These are phyloP conservation scores for Aphanoascus verrucosus DNA, from an alignment of 2,329 filamentous ascomycete genomes.

Conservation along the genomic window DNA sequence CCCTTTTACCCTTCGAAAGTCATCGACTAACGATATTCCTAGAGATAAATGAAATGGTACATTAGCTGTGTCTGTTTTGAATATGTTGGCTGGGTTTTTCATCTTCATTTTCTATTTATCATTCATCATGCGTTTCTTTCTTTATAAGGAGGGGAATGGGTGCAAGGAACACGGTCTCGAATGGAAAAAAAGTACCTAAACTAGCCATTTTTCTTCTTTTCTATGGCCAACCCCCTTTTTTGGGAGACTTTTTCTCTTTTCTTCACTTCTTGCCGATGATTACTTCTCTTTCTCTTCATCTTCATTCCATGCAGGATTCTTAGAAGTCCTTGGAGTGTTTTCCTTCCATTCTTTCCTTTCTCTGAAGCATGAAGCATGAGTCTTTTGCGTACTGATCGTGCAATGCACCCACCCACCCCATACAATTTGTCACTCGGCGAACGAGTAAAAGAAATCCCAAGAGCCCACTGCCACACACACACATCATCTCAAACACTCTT, in stretches of 20 bases:
- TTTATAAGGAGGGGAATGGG: not conserved
- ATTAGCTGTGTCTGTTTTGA: not conserved
- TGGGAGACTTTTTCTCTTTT: not conserved
- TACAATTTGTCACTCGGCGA: not conserved
- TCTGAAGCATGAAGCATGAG: not conserved
- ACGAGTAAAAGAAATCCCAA: not conserved
- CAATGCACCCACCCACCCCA: not conserved
- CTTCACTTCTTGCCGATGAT: not conserved
- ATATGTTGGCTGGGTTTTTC: constrained; percentile 1
- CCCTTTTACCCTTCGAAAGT: not conserved
- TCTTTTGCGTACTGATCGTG: not conserved
- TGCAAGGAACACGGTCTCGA: not conserved
- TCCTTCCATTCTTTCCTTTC: no score
- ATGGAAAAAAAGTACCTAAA: constrained; percentile 2
- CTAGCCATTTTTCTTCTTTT: not conserved
- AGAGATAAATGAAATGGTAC: constrained; percentile 24
- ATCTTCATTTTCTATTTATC: not conserved
- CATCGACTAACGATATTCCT: constrained; percentile 15
- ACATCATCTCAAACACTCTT: not conserved
- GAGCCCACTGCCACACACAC: not conserved
- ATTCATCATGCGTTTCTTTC: not conserved
- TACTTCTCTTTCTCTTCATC: not conserved
- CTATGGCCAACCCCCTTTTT: not conserved
- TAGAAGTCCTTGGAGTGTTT: not conserved
- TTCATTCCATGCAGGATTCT: not conserved